Evolutionary conservation across 352 stramenopile species (phyloP).

Genomic region (Pythium insidiosum): DNA sequence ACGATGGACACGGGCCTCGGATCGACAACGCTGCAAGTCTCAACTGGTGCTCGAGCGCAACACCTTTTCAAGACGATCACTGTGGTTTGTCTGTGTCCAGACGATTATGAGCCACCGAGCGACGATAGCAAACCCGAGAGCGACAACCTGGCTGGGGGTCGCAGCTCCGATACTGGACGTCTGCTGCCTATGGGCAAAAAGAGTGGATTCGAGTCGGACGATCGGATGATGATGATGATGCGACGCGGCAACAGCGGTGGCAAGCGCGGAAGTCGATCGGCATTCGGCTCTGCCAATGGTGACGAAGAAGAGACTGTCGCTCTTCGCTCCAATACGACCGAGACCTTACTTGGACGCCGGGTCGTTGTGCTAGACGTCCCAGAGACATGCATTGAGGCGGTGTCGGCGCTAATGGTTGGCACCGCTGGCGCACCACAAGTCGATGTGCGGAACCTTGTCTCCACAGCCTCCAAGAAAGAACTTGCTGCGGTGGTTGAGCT

Average conservation of each 20-base stretch:
- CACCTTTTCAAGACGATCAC: slow-evolving; percentile 72
- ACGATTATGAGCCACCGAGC: slow-evolving; percentile 49
- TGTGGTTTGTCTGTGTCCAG: slow-evolving; percentile 54
- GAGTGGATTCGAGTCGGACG: neutral
- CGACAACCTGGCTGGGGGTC: neutral
- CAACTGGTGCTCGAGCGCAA: slow-evolving; percentile 11
- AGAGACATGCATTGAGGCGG: slow-evolving; percentile 67
- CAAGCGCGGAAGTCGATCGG: too few species aligned
- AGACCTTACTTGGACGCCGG: slow-evolving; percentile 45
- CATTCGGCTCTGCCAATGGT: neutral
- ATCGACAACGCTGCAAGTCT: too few species aligned
- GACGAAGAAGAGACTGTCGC: slow-evolving; percentile 13
- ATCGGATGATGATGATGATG: neutral
- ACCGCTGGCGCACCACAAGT: slow-evolving; percentile 22
- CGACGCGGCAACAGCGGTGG: slow-evolving; percentile 7
- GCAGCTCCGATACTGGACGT: neutral
- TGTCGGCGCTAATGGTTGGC: too few species aligned
- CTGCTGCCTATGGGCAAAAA: slow-evolving; percentile 16
- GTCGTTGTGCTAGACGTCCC: slow-evolving; percentile 71
- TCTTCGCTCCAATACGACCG: slow-evolving; percentile 44
- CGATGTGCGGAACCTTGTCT: slow-evolving; percentile 58
- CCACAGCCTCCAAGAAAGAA: slow-evolving; percentile 61
- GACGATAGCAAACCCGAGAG: neutral
- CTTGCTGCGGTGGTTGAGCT: slow-evolving; percentile 61
- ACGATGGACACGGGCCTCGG: neutral